phyloP scores from a whole-genome alignment of 1,284 basidiomycete species.

The Tremellales sp. region DNA sequence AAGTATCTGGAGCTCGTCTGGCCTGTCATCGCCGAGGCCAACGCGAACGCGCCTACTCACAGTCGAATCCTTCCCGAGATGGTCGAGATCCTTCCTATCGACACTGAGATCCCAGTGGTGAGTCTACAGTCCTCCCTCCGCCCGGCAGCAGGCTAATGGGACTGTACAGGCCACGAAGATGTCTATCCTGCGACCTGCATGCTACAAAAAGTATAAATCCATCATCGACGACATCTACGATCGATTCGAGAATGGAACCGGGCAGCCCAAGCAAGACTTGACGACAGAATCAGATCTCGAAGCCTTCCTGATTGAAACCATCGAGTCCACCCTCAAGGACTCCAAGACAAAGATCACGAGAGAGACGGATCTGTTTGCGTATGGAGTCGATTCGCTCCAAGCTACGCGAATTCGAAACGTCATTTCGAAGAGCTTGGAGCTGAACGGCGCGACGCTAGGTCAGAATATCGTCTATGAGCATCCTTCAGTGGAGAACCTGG shows the following conservation, averaged over 20 bases:
- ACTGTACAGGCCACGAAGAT: constrained; percentile 43
- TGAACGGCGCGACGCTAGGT: constrained; percentile 45
- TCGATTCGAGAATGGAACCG: constrained; percentile 51
- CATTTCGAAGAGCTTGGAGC: constrained; percentile 52
- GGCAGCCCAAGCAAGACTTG: constrained; percentile 45
- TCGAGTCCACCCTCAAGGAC: constrained; percentile 43
- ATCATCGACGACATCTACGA: constrained; percentile 54
- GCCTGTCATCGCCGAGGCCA: constrained; percentile 55
- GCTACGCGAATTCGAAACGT: constrained; percentile 57
- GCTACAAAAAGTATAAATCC: constrained; percentile 55
- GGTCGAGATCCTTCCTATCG: constrained; percentile 53
- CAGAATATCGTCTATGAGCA: constrained; percentile 51
- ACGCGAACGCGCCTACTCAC: constrained; percentile 55
- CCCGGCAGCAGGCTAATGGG: not conserved
- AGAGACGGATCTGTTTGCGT: constrained; percentile 41
- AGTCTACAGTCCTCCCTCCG: constrained; percentile 8
- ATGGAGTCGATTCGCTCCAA: constrained; percentile 59
- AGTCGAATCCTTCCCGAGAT: constrained; percentile 56
- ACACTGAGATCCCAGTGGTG: constrained; percentile 39
- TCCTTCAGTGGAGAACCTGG: constrained; percentile 37
- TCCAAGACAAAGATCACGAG: constrained; percentile 25
- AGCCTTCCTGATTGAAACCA: constrained; percentile 46
- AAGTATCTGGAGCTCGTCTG: constrained; percentile 49
- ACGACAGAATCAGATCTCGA: constrained; percentile 43
- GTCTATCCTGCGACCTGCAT: constrained; percentile 46